Percentiles rank a stretch among this genome's conserved stretches.
phyloP scores from a whole-genome alignment of 208 protist genomes.

The Leishmania turanica region DNA sequence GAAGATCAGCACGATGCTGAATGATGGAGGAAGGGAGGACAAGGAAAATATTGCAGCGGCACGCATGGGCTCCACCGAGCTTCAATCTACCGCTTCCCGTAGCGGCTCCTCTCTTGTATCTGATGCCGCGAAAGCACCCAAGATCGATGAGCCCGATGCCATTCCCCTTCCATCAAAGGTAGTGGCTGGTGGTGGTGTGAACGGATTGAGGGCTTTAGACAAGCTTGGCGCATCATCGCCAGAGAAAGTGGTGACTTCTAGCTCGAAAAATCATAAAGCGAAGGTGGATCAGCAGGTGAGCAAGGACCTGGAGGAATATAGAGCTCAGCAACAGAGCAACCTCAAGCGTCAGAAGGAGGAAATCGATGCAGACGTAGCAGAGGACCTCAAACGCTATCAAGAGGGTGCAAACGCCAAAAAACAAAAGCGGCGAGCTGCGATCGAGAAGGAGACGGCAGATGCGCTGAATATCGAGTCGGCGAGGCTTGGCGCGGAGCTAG shows the following conservation, averaged over 20 bases:
- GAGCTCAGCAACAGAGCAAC: conserved; percentile 16
- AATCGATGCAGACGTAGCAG: conserved; percentile 7
- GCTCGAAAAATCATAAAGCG: conserved; percentile 25
- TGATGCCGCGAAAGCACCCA: conserved; percentile 13
- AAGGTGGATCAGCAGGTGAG: conserved; percentile 23
- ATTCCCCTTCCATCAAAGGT: conserved; percentile 28
- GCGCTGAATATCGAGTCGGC: conserved; percentile 9
- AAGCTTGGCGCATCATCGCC: conserved; percentile 25
- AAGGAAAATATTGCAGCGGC: conserved; percentile 7
- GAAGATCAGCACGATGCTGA: conserved; percentile 15
- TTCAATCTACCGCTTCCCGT: conserved; percentile 26
- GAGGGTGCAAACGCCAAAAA: conserved; percentile 12
- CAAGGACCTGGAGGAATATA: conserved; percentile 33
- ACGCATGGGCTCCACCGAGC: conserved; percentile 22
- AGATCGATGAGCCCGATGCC: conserved; percentile 16
- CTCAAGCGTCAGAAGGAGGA: conserved; percentile 15
- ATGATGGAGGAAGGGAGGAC: conserved; percentile 9
- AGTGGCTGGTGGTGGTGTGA: conserved; percentile 38
- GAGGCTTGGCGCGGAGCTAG: conserved; percentile 17
- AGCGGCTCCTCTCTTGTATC: conserved; percentile 18
- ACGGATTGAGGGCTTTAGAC: conserved; percentile 35
- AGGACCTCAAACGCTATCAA: conserved; percentile 16
- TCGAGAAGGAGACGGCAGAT: conserved; percentile 10
- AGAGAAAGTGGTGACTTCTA: conserved; percentile 2
- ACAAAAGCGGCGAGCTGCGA: conserved; percentile 9